Evolutionary conservation across 805 yeast species (phyloP).

Genomic region (Candida orba): DNA sequence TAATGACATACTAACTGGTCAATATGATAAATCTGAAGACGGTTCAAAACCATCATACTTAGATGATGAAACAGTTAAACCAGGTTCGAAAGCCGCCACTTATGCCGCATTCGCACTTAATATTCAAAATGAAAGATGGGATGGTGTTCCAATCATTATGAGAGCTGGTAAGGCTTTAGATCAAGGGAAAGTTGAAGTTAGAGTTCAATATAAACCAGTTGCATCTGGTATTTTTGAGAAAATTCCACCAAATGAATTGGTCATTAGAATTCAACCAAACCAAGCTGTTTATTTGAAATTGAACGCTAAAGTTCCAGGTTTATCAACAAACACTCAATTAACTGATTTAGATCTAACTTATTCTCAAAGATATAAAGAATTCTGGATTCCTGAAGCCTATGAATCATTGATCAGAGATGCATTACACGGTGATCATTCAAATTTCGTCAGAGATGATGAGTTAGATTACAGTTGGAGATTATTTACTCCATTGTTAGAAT

Average conservation of each 20-base stretch:
- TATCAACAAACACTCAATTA: conserved; percentile 70
- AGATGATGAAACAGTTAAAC: conserved; percentile 86
- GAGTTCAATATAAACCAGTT: conserved; percentile 86
- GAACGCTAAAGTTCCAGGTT: conserved; percentile 91
- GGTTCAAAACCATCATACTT: conserved; percentile 85
- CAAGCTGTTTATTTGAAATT: conserved; percentile 92
- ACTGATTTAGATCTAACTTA: conserved; percentile 91
- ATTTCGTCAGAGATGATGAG: conserved; percentile 97
- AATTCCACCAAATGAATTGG: conserved; percentile 87
- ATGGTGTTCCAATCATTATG: conserved; percentile 91
- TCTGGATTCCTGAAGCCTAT: conserved; percentile 97
- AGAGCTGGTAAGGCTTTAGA: conserved; percentile 98
- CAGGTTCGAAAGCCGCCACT: conserved; percentile 81
- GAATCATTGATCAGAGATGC: conserved; percentile 93
- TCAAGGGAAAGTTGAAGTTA: conserved; percentile 89
- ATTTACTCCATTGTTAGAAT: conserved; percentile 84
- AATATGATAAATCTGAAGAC: conserved; percentile 77
- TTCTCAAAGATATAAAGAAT: conserved; percentile 69
- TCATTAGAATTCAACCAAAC: conserved; percentile 88
- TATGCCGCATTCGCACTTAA: conserved; percentile 78
- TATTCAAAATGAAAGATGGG: conserved; percentile 94
- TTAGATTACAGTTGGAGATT: conserved; percentile 88
- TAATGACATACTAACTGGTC: conserved; percentile 74
- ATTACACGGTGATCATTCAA: conserved; percentile 86
- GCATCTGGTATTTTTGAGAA: conserved; percentile 75